A percentile compares a stretch with the other conserved stretches of the same genome.
Evolutionary conservation across 768 basidiomycete species (phyloP).

Genomic region (Amanita pallidorosea): DNA sequence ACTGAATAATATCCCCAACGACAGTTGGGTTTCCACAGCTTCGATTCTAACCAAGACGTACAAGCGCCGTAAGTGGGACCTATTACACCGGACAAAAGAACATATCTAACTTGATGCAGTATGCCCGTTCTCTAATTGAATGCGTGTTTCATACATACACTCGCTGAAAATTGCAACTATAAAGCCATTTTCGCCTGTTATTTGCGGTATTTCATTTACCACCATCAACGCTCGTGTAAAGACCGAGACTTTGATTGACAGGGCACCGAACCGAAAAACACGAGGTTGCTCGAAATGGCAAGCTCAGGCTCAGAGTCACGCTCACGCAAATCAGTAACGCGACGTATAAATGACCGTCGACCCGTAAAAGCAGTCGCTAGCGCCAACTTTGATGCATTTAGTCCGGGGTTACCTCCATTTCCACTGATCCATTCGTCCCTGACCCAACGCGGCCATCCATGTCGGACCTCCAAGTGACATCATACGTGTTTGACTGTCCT

Average conservation of each 20-base stretch:
- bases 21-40: too few species aligned
- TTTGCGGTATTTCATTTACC: neutral
- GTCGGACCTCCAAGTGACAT: slow-evolving; percentile 1
- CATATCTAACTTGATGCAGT: neutral
- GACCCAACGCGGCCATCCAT: neutral
- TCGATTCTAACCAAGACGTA: too few species aligned
- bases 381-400: neutral
- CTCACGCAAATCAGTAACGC: slow-evolving; percentile 4
- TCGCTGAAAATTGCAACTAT: neutral
- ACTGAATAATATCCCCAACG: too few species aligned
- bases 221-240: slow-evolving; percentile 1
- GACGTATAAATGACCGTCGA: neutral
- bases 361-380: neutral
- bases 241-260: slow-evolving; percentile 5
- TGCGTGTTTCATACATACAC: neutral
- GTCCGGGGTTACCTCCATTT: neutral
- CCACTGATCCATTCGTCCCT: neutral
- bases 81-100: neutral
- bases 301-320: neutral
- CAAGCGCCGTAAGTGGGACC: neutral
- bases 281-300: neutral
- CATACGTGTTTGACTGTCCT: slow-evolving; percentile 3
- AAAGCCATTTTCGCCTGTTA: neutral
- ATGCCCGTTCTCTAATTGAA: neutral
- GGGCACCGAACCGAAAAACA: neutral